A percentile compares a stretch with the other conserved stretches of the same genome.
Evolutionary conservation across 345 rosid genomes (phyloP).

Genomic region (Euphorbia tirucalli): DNA sequence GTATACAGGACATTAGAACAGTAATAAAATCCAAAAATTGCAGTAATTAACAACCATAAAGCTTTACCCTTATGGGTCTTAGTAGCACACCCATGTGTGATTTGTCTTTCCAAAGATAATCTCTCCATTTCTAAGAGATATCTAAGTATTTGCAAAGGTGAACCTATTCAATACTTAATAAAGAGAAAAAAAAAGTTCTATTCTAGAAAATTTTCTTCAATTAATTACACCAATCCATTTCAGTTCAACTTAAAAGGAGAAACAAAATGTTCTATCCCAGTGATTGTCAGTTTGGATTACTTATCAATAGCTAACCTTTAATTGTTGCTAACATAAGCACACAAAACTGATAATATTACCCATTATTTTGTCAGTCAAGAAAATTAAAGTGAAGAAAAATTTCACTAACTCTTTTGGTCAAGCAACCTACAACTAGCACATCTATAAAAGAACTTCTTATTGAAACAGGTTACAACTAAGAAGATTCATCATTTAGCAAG

Average conservation of each 20-base stretch:
- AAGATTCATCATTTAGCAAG: slow-evolving; percentile 4
- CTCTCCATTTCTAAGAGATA: neutral
- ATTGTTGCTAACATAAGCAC: no score
- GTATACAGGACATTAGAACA: no score
- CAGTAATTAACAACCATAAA: no score
- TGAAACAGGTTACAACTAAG: neutral
- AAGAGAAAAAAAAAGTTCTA: neutral
- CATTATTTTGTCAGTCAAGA: no score
- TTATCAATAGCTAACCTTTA: no score
- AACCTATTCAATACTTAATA: neutral
- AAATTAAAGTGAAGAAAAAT: no score
- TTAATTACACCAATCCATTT: neutral
- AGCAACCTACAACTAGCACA: neutral
- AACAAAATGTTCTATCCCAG: neutral
- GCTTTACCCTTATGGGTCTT: no score
- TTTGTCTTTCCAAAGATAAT: neutral
- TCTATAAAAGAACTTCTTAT: slow-evolving; percentile 11
- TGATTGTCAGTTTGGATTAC: no score
- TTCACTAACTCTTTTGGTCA: neutral
- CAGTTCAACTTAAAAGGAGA: neutral
- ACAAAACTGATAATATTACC: no score
- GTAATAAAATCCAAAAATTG: no score
- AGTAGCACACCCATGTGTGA: no score
- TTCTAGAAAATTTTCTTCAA: no score
- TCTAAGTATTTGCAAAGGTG: neutral